Evolutionary conservation across 306 rosid genomes (phyloP).

Genomic region (Pterocarpus santalinus): DNA sequence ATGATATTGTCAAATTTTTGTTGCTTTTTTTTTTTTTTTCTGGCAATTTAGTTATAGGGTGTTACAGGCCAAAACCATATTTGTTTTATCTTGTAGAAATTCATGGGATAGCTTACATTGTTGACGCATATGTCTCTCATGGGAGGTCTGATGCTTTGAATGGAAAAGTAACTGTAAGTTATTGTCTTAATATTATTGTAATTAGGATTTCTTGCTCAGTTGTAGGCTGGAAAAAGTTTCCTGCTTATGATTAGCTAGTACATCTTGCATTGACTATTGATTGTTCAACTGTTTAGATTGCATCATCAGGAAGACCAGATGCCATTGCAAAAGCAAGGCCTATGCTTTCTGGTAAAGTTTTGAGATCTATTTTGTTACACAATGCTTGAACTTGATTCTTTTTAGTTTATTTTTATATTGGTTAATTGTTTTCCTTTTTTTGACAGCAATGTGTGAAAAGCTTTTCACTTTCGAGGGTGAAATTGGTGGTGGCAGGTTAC

Average conservation of each 20-base stretch:
- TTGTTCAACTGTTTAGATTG: slow-evolving; percentile 61
- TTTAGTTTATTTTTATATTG: slow-evolving; percentile 21
- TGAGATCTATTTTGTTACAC: slow-evolving; percentile 25
- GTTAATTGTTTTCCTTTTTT: slow-evolving; percentile 49
- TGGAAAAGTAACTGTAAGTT: slow-evolving; percentile 75
- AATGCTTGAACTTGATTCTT: slow-evolving; percentile 13
- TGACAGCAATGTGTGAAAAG: slow-evolving; percentile 89
- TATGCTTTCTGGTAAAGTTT: slow-evolving; percentile 74
- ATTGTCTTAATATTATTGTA: slow-evolving; percentile 37
- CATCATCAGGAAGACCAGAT: slow-evolving; percentile 75
- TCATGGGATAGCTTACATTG: slow-evolving; percentile 57
- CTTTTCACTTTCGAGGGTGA: slow-evolving; percentile 85
- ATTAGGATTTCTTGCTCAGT: slow-evolving; percentile 26
- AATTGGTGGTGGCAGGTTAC: slow-evolving; percentile 90
- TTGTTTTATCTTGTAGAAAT: slow-evolving; percentile 64
- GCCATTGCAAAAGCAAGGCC: slow-evolving; percentile 79
- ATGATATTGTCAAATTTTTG: slow-evolving; percentile 32
- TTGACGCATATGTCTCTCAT: slow-evolving; percentile 68
- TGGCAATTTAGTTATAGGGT: slow-evolving; percentile 15
- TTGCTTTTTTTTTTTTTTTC: not conserved
- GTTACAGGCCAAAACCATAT: slow-evolving; percentile 29
- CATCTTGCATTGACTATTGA: slow-evolving; percentile 42
- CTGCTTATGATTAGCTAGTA: slow-evolving; percentile 26
- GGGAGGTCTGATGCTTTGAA: slow-evolving; percentile 72
- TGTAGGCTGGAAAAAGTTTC: slow-evolving; percentile 28